These are phyloP conservation scores for Clitopilus hobsonii DNA, from an alignment of 768 basidiomycete species.

Conservation along the genomic window DNA sequence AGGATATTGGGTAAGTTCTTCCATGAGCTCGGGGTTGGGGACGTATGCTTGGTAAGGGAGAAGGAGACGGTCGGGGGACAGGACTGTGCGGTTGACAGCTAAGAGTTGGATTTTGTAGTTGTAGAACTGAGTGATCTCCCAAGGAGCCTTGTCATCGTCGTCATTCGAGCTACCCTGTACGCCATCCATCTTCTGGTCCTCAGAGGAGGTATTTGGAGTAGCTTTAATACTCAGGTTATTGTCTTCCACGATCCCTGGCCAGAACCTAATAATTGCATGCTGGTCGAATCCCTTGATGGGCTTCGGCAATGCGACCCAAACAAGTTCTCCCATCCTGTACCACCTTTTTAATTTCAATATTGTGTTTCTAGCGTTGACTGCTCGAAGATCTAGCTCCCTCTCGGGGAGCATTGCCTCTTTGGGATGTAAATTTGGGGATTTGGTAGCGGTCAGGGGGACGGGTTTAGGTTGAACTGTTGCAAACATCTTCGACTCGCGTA, in stretches of 20 bases:
- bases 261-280: constrained; percentile 52
- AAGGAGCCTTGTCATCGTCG: constrained; percentile 31
- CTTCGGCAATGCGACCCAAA: constrained; percentile 60
- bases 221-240: constrained; percentile 43
- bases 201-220: constrained; percentile 17
- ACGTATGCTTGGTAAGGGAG: constrained; percentile 74
- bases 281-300: constrained; percentile 40
- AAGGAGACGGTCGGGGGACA: constrained; percentile 51
- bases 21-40: constrained; percentile 48
- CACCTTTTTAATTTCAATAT: constrained; percentile 46
- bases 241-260: constrained; percentile 71
- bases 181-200: neutral
- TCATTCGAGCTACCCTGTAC: constrained; percentile 3
- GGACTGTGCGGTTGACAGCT: constrained; percentile 44
- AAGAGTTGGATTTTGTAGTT: constrained; percentile 68
- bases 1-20: constrained; percentile 40
- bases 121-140: constrained; percentile 57
- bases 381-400: constrained; percentile 60
- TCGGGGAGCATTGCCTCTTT: constrained; percentile 50
- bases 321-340: constrained; percentile 65
- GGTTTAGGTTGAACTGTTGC: constrained; percentile 36
- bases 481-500: constrained; percentile 22
- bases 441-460: constrained; percentile 20
- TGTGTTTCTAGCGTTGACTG: constrained; percentile 41
- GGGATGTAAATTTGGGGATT: constrained; percentile 29